Base-by-base conservation (phyloP, 2,329 filamentous ascomycete species). In the Bipolaris oryzae region DNA sequence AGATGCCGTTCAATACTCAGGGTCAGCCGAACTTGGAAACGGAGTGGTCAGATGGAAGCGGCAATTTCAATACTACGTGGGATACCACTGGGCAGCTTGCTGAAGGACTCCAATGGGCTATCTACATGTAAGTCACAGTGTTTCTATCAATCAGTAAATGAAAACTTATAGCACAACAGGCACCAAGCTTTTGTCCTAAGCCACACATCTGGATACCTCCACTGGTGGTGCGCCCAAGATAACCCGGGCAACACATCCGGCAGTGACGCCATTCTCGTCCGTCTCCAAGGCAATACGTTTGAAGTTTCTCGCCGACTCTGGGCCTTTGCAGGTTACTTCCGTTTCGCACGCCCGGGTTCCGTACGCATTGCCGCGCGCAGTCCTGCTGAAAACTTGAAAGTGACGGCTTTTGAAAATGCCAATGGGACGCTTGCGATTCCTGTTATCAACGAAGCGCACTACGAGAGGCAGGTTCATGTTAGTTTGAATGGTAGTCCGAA, bases 81-180 rank as follows among this genome's bases (percentile, higher is more conserved):
- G 82, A 81, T 62, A 58, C 64, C 1, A 73, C 64, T 45, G 81
- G 81, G 25, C 78, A 75, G 16, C 70, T 74, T 0, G 78, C 78
- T 28, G 83, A 85, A 58, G 83, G 82, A 13, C 69, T 82, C 57
- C 81, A 80, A 11, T 85, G 82, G 82, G 82, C 82, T 1, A 79
- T 80, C 59, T 79, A 81, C 60, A 79, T 85, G 50, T 57, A 28
- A 53, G 39, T 34, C 44, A 78, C 18, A 16, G 1, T 15, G 1
- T 37, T 25, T n/a, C 5, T 4, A 41, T 16, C 80, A 64, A 71
- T 72, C 21, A 16, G 5, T 15, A 15, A 6, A 15, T 20, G 13
- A 13, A 38, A 21, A 1, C 31, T 48, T n/a, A 38, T 13, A 79
- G 76, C 10, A 70, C 18, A 7, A 5, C 6, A 57, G 55, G 50